These are phyloP conservation scores for Trichoderma afroharzianum DNA, from an alignment of 2,329 filamentous ascomycete species.

Conservation along the genomic window DNA sequence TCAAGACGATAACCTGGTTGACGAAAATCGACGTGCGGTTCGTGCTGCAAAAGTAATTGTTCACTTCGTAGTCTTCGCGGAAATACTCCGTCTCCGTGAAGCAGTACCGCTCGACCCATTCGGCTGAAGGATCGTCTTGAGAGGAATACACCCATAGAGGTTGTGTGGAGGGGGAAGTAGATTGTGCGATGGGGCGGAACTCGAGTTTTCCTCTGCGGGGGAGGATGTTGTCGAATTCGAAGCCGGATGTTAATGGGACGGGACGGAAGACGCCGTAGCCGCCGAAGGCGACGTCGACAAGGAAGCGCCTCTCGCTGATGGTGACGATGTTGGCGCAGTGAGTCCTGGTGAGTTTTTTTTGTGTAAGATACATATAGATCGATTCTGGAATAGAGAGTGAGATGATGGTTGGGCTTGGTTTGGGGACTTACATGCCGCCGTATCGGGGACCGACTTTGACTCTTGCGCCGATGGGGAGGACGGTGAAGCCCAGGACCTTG, in stretches of 20 bases:
- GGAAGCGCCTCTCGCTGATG: constrained; percentile 44
- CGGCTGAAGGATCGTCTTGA: constrained; percentile 26
- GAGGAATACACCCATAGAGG: constrained; percentile 40
- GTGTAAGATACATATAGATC: no score
- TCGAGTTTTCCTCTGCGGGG: constrained; percentile 45
- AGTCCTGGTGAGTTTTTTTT: constrained; percentile 35
- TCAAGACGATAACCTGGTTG: constrained; percentile 35
- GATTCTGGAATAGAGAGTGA: no score
- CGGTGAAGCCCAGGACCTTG: constrained; percentile 44
- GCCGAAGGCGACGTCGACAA: constrained; percentile 61
- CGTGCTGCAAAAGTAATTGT: constrained; percentile 40
- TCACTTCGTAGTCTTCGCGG: constrained; percentile 44
- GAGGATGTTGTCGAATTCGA: constrained; percentile 37
- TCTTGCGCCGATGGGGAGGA: constrained; percentile 49
- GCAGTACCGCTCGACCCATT: constrained; percentile 47
- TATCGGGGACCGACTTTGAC: constrained; percentile 24
- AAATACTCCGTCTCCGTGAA: constrained; percentile 50
- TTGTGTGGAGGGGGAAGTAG: constrained; percentile 31
- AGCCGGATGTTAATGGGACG: constrained; percentile 28
- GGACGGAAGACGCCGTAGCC: constrained; percentile 38
- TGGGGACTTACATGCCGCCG: constrained; percentile 1
- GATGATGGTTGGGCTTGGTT: neutral
- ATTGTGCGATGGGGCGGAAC: constrained; percentile 30
- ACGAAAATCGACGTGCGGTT: constrained; percentile 37
- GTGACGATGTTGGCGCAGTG: constrained; percentile 60